Evolutionary conservation across 495 filamentous ascomycete species (phyloP), one percentile per base, ranked within the genome.

Genomic region (Stereocaulon alpinum): DNA sequence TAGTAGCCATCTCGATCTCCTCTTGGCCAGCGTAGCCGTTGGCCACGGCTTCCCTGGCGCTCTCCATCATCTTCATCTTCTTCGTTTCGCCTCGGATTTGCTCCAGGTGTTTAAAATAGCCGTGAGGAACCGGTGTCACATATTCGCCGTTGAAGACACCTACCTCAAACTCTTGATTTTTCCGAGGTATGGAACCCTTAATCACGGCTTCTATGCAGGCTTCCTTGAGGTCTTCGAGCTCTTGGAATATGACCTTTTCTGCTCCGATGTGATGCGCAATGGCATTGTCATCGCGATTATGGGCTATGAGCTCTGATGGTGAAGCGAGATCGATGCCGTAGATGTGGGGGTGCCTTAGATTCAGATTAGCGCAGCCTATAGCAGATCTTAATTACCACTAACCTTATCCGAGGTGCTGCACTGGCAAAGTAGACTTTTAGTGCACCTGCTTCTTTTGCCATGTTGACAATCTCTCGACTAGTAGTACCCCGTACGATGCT

Each of bases 131-230:
- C 0, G 84, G 85, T 1, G 93, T 99, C 50, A 89, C 76, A 71
- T 97, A 96, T 66, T 81, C 82, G 24, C 94, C 93, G 63, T 88
- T 94, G 77, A 98, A 97, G 17, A 97, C 91, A 61, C 93, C 92
- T n/a, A 95, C 85, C 70, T 97, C 94, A 61, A 97, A 96, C 51
- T 80, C 69, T 22, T 74, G 74, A 42, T 80, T 71, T 43, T 81
- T 76, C 17, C 77, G 71, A 6, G 80, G 76, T n/a, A 79, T 77
- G 10, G 7, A 22, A 12, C 41, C 52, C 3, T 41, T 18, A 6
- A 34, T 24, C 1, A 73, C 76, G 4, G 86, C 80, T 65, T 56
- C 29, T 11, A 15, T 24, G 18, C 91, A 96, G 5, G 91, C 83
- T 40, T 80, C 84, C 69, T 88, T 86, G 11, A 96, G 78, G 64